phyloP scores from a whole-genome alignment of 2,329 filamentous ascomycete species.

The Alternaria rosae region DNA sequence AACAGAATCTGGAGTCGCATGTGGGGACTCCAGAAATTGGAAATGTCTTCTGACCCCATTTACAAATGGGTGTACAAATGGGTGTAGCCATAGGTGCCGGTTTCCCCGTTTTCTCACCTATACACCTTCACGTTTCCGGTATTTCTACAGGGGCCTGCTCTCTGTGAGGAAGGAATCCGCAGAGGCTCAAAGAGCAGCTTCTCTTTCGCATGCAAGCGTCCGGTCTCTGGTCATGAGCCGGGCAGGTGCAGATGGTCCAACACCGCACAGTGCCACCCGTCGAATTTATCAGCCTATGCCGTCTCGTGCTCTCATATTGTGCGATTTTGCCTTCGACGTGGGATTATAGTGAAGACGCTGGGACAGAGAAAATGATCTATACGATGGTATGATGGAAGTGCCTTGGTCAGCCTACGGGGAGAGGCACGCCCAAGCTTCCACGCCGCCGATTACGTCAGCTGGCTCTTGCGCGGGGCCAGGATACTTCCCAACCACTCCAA shows the following conservation, averaged over 20 bases:
- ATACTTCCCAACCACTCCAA: not conserved
- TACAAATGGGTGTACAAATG: not conserved
- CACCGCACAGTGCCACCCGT: constrained; percentile 1
- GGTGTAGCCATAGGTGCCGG: not conserved
- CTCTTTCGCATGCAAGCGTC: not conserved
- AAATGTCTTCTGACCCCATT: not conserved
- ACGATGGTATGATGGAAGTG: not conserved
- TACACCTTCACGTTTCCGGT: not conserved
- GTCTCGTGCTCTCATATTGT: not conserved
- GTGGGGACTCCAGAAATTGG: not conserved
- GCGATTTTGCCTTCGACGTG: not conserved
- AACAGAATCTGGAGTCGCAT: not conserved
- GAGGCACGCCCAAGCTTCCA: not conserved
- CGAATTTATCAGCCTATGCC: not conserved
- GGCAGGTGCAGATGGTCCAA: not conserved
- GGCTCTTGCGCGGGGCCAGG: not conserved
- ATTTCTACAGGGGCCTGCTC: not conserved
- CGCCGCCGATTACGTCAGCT: not conserved
- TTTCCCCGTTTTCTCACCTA: not conserved
- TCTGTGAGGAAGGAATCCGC: not conserved
- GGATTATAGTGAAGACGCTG: not conserved
- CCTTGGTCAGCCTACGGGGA: not conserved
- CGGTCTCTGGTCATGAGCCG: constrained; percentile 1
- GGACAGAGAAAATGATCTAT: not conserved
- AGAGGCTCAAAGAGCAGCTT: not conserved